phyloP scores from a whole-genome alignment of 176 grass and related monocot species.

The Raddia guianensis region DNA sequence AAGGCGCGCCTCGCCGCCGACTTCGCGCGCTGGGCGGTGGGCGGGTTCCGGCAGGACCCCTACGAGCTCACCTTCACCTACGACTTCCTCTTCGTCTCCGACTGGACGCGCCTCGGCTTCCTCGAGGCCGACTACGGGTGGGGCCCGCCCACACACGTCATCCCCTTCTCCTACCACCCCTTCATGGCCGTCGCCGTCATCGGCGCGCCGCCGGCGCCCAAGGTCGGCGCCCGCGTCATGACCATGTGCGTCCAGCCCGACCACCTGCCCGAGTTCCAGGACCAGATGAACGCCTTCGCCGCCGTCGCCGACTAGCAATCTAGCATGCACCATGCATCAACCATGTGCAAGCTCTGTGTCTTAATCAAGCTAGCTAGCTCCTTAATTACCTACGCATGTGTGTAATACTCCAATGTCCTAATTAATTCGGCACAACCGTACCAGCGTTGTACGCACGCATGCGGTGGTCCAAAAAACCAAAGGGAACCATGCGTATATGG shows the following conservation, averaged over 20 bases:
- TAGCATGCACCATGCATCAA: no score
- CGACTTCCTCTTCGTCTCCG: slow-evolving; percentile 79
- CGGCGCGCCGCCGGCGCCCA: slow-evolving; percentile 60
- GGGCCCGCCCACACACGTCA: slow-evolving; percentile 60
- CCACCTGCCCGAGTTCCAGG: slow-evolving; percentile 65
- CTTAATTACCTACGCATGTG: no score
- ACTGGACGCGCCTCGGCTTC: slow-evolving; percentile 79
- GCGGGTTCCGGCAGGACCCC: slow-evolving; percentile 56
- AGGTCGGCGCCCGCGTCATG: slow-evolving; percentile 66
- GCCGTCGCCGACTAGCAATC: not conserved
- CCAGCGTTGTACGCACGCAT: not conserved
- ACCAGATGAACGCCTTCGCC: slow-evolving; percentile 66
- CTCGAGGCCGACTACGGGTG: slow-evolving; percentile 85
- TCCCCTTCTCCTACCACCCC: slow-evolving; percentile 69
- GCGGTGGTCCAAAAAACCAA: no score
- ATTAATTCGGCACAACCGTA: no score
- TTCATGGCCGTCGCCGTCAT: slow-evolving; percentile 90
- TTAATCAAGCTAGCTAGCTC: not conserved
- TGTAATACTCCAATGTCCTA: no score
- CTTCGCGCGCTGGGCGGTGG: slow-evolving; percentile 70
- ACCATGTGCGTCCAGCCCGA: slow-evolving; percentile 85
- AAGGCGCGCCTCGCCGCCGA: slow-evolving; percentile 57
- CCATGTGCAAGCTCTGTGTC: not conserved
- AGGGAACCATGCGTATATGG: no score
- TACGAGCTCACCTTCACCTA: slow-evolving; percentile 76